Evolutionary conservation across 371 early-diverging fungal genomes (phyloP).

Genomic region (Rhizopus sp.): DNA sequence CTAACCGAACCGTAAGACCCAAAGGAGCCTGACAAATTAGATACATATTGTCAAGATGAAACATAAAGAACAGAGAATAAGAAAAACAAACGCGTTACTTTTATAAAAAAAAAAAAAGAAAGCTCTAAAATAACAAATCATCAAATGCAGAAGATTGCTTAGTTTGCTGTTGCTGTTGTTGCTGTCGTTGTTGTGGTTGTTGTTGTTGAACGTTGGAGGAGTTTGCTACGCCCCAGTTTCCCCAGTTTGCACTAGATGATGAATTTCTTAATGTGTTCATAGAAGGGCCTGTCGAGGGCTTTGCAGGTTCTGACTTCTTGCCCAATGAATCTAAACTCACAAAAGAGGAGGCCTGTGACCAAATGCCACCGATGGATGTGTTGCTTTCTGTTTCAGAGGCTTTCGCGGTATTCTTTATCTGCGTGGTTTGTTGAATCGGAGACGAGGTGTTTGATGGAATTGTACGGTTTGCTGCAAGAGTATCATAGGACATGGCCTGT

Average conservation of each 20-base stretch:
- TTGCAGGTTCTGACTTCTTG: constrained; percentile 35
- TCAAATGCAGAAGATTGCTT: constrained; percentile 38
- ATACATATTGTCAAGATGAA: too few relatives aligned
- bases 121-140: constrained; percentile 38
- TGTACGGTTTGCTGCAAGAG: constrained; percentile 5
- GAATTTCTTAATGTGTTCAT: constrained; percentile 61
- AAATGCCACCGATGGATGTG: constrained; percentile 46
- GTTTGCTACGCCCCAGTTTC: constrained; percentile 27
- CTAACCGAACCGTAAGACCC: too few relatives aligned
- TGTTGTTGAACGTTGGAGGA: constrained; percentile 5
- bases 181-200: constrained; percentile 8
- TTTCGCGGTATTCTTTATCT: neutral
- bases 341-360: constrained; percentile 61
- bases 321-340: constrained; percentile 62
- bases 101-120: neutral
- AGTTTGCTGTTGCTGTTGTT: constrained; percentile 15
- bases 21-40: too few relatives aligned
- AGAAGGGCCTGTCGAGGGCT: constrained; percentile 49
- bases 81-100: too few relatives aligned
- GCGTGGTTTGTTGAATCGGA: neutral
- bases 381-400: constrained; percentile 2
- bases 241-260: constrained; percentile 43
- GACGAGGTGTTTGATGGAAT: neutral
- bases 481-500: constrained; percentile 16
- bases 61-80: too few relatives aligned